Base-by-base conservation (phyloP, 2,329 filamentous ascomycete genomes). In the Xylaria sp. region DNA sequence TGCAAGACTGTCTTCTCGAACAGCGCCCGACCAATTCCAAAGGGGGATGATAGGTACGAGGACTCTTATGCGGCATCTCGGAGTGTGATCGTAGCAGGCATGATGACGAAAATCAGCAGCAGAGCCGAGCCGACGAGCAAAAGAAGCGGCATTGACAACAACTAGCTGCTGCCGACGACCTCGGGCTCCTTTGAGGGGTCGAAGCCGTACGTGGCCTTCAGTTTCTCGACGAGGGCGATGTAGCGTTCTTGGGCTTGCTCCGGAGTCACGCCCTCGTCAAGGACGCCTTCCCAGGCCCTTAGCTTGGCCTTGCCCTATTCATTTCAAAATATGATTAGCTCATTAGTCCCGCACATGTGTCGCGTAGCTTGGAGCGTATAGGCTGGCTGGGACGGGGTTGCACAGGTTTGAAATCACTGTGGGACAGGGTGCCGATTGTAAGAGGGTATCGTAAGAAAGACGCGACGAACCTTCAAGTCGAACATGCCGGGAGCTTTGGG, bases 221-320 rank as follows among this genome's bases (percentile, higher is more conserved):
- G 81, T 76, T 84, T 80, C 81, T 93, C 89, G 72, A 96, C 89
- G 69, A 91, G 83, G 73, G 85, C 84, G 75, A 97, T 87, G 82
- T 97, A 97, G 77, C 87, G 83, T 79, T 88, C 85, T 87, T 97
- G 91, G 23, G 94, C 94, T 72, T 89, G 80, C 71, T 90, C 86
- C 69, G 87, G 77, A 69, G 85, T 87, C 73, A 89, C 78, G 59
- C 86, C 87, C 68, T 89, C 85, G 69, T 94, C 87, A 76, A 88
- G 87, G 70, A 89, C 76, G 77, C 89, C 86, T 81, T 93, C 83
- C 93, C 93, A 97, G 63, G 91, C 89, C 75, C 85, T 86, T 83
- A 90, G 88, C 87, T 97, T 97, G 76, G 89, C 89, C 84, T 96
- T 97, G 82, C 84, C 89, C 92, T 93, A 60, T 66, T 25, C 28